A percentile compares a stretch with the other conserved stretches of the same genome.
Evolutionary conservation across 371 early-diverging fungal genomes (phyloP).

Genomic region (Parasitella parasitica): DNA sequence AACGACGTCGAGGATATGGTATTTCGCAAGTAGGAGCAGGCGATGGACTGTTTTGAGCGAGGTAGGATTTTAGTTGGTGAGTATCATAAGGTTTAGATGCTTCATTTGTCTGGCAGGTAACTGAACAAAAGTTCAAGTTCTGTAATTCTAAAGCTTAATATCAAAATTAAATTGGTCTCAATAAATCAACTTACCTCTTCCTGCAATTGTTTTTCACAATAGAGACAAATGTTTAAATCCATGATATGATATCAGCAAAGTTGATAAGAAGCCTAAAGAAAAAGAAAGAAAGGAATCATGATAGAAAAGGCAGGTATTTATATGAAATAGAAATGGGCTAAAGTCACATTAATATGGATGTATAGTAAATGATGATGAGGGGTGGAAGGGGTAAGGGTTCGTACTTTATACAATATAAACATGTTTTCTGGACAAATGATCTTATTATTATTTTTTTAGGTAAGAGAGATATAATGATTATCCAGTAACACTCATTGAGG

Average conservation of each 20-base stretch:
- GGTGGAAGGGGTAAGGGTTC: background rate
- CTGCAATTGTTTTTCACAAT: constrained; percentile 25
- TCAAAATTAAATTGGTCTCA: background rate
- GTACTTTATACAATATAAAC: background rate
- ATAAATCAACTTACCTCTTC: constrained; percentile 15
- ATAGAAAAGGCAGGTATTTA: background rate
- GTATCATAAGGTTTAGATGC: constrained; percentile 21
- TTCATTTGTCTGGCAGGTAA: constrained; percentile 22
- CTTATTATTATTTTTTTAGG: too few species aligned
- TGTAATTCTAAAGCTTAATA: background rate
- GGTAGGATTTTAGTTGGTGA: background rate
- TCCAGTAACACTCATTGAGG: too few species aligned
- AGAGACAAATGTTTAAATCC: constrained; percentile 28
- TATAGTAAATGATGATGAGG: background rate
- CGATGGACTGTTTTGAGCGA: background rate
- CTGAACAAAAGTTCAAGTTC: constrained; percentile 24
- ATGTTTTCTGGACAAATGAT: background rate
- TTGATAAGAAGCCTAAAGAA: background rate
- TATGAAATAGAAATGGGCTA: background rate
- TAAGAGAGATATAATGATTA: too few species aligned
- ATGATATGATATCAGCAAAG: background rate
- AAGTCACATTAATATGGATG: background rate
- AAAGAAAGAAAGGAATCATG: background rate
- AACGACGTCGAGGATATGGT: constrained; percentile 13
- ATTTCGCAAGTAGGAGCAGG: constrained; percentile 4